Percentiles rank a stretch among this genome's conserved stretches.
phyloP scores from a whole-genome alignment of 768 basidiomycete genomes.

The Candolleomyces aberdarensis region DNA sequence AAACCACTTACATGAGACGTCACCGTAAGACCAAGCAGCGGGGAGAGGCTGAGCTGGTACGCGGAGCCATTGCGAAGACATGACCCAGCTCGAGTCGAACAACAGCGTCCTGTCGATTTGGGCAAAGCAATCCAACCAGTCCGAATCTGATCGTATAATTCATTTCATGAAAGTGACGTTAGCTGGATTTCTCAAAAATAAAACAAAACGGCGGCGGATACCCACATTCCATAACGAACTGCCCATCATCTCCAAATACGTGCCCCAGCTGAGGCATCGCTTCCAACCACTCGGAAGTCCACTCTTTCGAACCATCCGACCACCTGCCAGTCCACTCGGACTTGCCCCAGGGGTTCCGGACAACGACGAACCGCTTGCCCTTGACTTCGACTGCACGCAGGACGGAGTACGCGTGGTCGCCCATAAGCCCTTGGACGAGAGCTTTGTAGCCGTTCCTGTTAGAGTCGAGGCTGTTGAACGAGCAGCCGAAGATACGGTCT shows the following conservation, averaged over 20 bases:
- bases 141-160: conserved; percentile 27
- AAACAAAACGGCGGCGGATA: neutral
- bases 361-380: conserved; percentile 45
- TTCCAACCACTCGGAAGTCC: conserved; percentile 46
- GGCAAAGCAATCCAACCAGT: conserved; percentile 43
- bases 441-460: conserved; percentile 22
- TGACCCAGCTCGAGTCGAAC: conserved; percentile 47
- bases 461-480: conserved; percentile 32
- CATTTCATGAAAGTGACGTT: neutral
- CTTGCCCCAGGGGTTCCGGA: conserved; percentile 51
- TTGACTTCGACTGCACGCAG: conserved; percentile 41
- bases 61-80: conserved; percentile 48
- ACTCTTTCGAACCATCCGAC: conserved; percentile 49
- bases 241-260: conserved; percentile 45
- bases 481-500: conserved; percentile 49
- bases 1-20: conserved; percentile 46
- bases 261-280: conserved; percentile 36
- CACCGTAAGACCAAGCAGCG: conserved; percentile 51
- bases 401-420: conserved; percentile 47
- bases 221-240: conserved; percentile 51
- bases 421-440: conserved; percentile 36
- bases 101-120: conserved; percentile 42
- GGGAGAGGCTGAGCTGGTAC: conserved; percentile 40
- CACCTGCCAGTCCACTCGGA: conserved; percentile 48
- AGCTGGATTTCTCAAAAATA: neutral